Percentiles rank a stretch among this genome's conserved stretches.
These are phyloP conservation scores for Aaosphaeria arxii DNA, from an alignment of 2,329 filamentous ascomycete genomes.

Conservation along the genomic window DNA sequence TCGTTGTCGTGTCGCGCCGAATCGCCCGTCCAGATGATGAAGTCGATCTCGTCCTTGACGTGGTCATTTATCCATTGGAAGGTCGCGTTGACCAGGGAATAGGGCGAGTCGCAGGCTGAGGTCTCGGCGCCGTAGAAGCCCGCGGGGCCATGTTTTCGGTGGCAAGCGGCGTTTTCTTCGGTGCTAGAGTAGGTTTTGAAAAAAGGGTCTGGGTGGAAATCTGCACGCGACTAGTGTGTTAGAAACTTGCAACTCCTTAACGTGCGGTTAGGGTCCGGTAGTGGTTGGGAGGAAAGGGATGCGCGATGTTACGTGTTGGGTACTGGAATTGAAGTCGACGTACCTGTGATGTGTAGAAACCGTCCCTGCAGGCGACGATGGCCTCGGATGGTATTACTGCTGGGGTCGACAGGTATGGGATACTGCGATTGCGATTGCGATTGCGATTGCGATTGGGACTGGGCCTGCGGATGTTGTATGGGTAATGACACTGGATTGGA, in stretches of 20 bases:
- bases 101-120: slow-evolving; percentile 83
- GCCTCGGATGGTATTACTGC: slow-evolving; percentile 1
- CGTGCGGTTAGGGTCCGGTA: background rate
- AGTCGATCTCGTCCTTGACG: slow-evolving; percentile 76
- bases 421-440: no score
- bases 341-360: slow-evolving; percentile 89
- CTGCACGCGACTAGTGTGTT: slow-evolving; percentile 46
- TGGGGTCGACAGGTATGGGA: no score
- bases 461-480: background rate
- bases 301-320: no score
- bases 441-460: background rate
- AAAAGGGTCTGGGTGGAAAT: slow-evolving; percentile 86
- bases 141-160: slow-evolving; percentile 71
- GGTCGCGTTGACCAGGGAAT: slow-evolving; percentile 78
- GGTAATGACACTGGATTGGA: slow-evolving; percentile 2
- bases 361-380: slow-evolving; percentile 52
- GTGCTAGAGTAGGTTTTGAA: slow-evolving; percentile 79
- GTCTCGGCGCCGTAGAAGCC: slow-evolving; percentile 82
- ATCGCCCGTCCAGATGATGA: slow-evolving; percentile 91
- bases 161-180: slow-evolving; percentile 68
- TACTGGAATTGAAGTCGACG: slow-evolving; percentile 14
- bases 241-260: background rate
- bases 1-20: slow-evolving; percentile 88
- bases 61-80: slow-evolving; percentile 84
- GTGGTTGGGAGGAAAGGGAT: slow-evolving; percentile 3